phyloP scores from a whole-genome alignment of 1,284 basidiomycete genomes.

The Marasmius sp. region DNA sequence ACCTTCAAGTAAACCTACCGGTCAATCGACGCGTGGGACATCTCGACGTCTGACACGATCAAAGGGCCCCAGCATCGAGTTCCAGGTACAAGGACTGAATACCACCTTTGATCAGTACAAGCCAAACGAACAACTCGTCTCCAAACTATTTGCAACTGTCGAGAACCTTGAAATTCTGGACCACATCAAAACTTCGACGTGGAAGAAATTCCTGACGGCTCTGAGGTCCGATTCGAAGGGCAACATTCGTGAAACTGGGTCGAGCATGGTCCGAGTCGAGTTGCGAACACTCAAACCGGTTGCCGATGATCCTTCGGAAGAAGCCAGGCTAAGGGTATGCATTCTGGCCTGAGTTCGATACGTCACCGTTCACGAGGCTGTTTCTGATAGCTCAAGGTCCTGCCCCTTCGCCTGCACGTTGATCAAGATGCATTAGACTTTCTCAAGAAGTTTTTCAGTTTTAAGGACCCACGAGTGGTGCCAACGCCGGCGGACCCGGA shows the following conservation, averaged over 20 bases:
- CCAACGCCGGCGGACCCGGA: conserved; percentile 34
- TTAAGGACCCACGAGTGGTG: conserved; percentile 63
- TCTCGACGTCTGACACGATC: conserved; percentile 75
- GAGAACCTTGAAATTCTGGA: conserved; percentile 88
- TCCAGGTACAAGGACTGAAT: conserved; percentile 67
- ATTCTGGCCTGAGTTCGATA: not conserved
- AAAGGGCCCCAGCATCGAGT: conserved; percentile 81
- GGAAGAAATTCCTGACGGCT: conserved; percentile 94
- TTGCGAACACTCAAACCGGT: conserved; percentile 74
- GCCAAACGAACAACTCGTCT: conserved; percentile 57
- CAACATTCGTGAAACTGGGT: conserved; percentile 84
- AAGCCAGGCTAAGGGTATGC: conserved; percentile 79
- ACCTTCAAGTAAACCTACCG: conserved; percentile 37
- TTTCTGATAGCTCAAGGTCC: conserved; percentile 70
- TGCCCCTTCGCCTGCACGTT: conserved; percentile 90
- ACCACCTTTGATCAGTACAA: conserved; percentile 70
- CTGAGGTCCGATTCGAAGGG: conserved; percentile 81
- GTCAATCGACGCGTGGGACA: conserved; percentile 45
- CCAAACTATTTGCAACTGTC: conserved; percentile 65
- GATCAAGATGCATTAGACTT: conserved; percentile 99
- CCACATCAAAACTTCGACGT: conserved; percentile 97
- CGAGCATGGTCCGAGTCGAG: conserved; percentile 92
- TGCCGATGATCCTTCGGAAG: conserved; percentile 65
- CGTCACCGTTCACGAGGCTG: not conserved
- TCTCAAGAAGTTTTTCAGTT: conserved; percentile 93